These are phyloP conservation scores for Mrakia hoshinonis DNA, from an alignment of 768 basidiomycete species.

Conservation along the genomic window DNA sequence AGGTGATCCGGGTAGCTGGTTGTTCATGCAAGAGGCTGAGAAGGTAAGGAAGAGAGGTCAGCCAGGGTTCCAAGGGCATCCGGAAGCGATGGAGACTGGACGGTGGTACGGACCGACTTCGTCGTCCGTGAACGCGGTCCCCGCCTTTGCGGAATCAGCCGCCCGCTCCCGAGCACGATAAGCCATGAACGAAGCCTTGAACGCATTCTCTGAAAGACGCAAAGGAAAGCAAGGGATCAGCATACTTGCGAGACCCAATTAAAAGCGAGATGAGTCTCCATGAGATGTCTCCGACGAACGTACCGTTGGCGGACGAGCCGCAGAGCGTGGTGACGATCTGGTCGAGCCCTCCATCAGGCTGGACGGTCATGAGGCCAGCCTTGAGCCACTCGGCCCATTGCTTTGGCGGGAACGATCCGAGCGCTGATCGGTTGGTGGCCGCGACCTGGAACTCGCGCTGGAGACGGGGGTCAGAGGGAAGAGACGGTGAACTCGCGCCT, in stretches of 20 bases:
- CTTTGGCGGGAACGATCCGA: constrained; percentile 43
- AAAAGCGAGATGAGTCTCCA: neutral
- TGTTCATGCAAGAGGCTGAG: constrained; percentile 42
- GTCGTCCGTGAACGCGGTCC: constrained; percentile 37
- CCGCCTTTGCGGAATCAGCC: constrained; percentile 10
- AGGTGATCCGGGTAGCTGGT: constrained; percentile 42
- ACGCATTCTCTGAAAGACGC: constrained; percentile 38
- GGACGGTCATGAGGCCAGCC: constrained; percentile 41
- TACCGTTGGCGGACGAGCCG: constrained; percentile 35
- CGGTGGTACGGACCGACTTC: constrained; percentile 34
- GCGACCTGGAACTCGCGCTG: constrained; percentile 38
- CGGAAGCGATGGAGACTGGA: neutral
- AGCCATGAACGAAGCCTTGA: constrained; percentile 44
- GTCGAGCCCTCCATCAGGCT: constrained; percentile 41
- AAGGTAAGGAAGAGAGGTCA: neutral
- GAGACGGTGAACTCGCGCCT: neutral
- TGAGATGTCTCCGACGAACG: neutral
- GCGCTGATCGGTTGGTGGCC: constrained; percentile 43
- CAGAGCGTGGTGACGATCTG: constrained; percentile 42
- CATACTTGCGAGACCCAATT: neutral
- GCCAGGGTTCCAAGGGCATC: neutral
- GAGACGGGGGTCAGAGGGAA: constrained; percentile 30
- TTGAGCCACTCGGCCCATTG: constrained; percentile 39
- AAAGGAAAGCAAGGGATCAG: neutral
- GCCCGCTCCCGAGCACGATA: constrained; percentile 37